Base-by-base conservation (phyloP, 2,329 filamentous ascomycete species). In the Talaromyces piceae region DNA sequence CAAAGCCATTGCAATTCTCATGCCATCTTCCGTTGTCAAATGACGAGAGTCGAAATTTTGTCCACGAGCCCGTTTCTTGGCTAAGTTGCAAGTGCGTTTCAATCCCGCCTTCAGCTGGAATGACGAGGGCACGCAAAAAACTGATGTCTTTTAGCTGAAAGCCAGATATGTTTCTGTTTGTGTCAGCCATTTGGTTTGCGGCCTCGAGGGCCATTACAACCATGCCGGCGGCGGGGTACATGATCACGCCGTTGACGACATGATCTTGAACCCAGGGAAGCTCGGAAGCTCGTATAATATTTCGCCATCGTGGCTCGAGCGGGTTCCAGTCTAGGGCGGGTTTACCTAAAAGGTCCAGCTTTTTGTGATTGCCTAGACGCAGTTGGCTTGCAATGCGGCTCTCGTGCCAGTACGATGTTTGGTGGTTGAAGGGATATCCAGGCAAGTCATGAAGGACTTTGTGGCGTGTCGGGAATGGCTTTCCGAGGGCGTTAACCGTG, bases 211-310 rank as follows among this genome's bases (percentile, higher is more conserved):
- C 63, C 30, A 62, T 62, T 1, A 54, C 56, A 4, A 66, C 45
- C 28, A 62, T 67, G 1, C 59, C 66, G 8, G 64, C 61, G 3
- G 59, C 63, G 2, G 66, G 66, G 26, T 64, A 66, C 6, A 67
- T 55, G 5, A 62, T 56, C 23, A 63, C 59, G 0, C 59, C 59
- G 41, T 68, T 63, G 3, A 72, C 53, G 25, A 57, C 54, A 41
- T 71, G 68, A 49, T 62, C 62, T 4, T 30, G 26, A 5, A 71
- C 50, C 68, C 68, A 71, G 1, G 64, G 58, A 7, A 68, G 52
- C 45, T 71, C 65, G 2, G 51, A 48, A 1, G 60, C 52, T 2
- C 56, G 49, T 3, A 70, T 50, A 22, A 60, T 53, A 31, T 67
- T 65, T 8, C 59, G 54, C 66, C 66, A 69, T 11, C 56, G 57